Percentiles rank a stretch among this genome's conserved stretches.
Conservation (phyloP, 1,284 basidiomycete species). For the Dichomitus squalens region DNA sequence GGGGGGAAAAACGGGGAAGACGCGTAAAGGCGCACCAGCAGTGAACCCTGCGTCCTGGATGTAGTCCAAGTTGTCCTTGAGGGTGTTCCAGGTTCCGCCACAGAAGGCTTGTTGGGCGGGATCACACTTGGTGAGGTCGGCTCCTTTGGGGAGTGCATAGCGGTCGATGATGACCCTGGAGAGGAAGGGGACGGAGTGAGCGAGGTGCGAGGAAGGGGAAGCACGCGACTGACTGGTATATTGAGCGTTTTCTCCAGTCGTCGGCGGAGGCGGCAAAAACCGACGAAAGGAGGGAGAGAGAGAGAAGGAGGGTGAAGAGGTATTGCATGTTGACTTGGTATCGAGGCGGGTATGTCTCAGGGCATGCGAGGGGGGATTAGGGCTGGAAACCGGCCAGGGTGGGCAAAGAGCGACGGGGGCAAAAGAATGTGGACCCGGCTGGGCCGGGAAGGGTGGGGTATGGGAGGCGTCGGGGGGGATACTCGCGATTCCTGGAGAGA, state of each 20-base stretch:
- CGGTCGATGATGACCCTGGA: constrained; percentile 74
- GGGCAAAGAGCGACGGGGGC: constrained; percentile 11
- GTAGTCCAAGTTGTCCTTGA: constrained; percentile 78
- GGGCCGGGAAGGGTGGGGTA: constrained; percentile 3
- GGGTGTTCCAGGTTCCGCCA: constrained; percentile 80
- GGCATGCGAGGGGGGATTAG: constrained; percentile 8
- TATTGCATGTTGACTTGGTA: constrained; percentile 16
- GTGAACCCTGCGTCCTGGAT: constrained; percentile 80
- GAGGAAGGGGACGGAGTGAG: not conserved
- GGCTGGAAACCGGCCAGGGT: not conserved
- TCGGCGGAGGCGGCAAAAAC: constrained; percentile 40
- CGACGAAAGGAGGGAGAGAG: constrained; percentile 27
- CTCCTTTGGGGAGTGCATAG: constrained; percentile 62
- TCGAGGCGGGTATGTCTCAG: constrained; percentile 13
- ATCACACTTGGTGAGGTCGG: constrained; percentile 58
- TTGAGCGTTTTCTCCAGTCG: constrained; percentile 43
- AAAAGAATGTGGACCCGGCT: constrained; percentile 20
- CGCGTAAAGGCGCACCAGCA: constrained; percentile 53
- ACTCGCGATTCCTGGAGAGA: constrained; percentile 7
- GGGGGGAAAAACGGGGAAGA: constrained; percentile 1
- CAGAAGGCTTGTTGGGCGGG: constrained; percentile 64
- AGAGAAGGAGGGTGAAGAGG: constrained; percentile 24
- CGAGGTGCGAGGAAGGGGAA: constrained; percentile 5
- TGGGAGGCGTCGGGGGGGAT: constrained; percentile 4
- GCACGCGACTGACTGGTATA: constrained; percentile 40